A percentile compares a stretch with the other conserved stretches of the same genome.
Conservation (phyloP, 371 early-diverging fungal genomes). For the Umbelopsis sp. region DNA sequence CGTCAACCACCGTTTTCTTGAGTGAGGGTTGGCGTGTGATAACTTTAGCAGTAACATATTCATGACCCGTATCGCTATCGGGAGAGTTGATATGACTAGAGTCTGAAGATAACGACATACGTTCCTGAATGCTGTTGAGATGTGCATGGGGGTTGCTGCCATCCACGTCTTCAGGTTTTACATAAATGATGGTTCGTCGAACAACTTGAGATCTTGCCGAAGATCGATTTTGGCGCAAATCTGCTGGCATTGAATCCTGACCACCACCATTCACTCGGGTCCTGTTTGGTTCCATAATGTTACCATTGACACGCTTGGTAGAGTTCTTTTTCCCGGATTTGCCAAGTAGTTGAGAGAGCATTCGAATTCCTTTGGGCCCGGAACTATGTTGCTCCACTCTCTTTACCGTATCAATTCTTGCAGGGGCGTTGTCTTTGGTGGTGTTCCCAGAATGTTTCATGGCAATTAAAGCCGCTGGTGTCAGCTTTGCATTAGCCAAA, state of each 20-base stretch:
- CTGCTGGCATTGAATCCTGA: neutral
- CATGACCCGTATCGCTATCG: constrained; percentile 20
- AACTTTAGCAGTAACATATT: constrained; percentile 32
- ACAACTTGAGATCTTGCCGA: constrained; percentile 30
- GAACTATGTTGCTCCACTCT: neutral
- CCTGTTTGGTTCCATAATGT: constrained; percentile 11
- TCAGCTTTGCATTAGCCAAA: constrained; percentile 9
- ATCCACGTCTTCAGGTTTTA: constrained; percentile 36
- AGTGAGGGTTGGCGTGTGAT: constrained; percentile 33
- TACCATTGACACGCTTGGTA: constrained; percentile 1
- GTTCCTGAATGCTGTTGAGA: constrained; percentile 17
- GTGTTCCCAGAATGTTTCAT: constrained; percentile 24
- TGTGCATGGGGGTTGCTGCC: neutral
- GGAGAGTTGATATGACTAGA: constrained; percentile 19
- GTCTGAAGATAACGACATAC: constrained; percentile 23
- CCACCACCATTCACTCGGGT: neutral
- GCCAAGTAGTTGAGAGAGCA: constrained; percentile 28
- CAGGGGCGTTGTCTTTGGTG: neutral
- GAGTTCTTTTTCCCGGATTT: constrained; percentile 25
- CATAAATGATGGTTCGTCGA: constrained; percentile 53
- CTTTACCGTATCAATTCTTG: neutral
- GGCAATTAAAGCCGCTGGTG: constrained; percentile 28
- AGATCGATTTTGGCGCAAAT: neutral
- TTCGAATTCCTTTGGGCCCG: constrained; percentile 24
- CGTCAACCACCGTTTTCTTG: constrained; percentile 28